These are phyloP conservation scores for Paragyromitra xinjiangensis DNA, from an alignment of 495 filamentous ascomycete genomes.

Conservation along the genomic window DNA sequence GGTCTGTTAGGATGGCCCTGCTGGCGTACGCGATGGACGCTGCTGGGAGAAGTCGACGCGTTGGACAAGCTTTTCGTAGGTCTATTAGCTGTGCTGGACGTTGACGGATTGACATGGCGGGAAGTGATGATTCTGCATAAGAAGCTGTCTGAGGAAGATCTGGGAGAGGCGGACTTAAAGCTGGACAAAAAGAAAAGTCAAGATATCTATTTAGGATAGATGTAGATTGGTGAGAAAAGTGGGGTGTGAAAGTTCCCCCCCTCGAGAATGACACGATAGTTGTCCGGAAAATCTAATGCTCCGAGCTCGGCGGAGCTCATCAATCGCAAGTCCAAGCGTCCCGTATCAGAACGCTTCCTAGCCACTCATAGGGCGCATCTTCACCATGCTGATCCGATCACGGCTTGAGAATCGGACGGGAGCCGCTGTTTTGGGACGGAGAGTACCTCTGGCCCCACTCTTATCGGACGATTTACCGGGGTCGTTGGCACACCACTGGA, in stretches of 20 bases:
- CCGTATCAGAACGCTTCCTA: not conserved
- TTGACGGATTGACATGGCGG: conserved; percentile 17
- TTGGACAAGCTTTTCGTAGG: conserved; percentile 39
- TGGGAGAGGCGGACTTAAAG: conserved; percentile 14
- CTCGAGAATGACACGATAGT: not conserved
- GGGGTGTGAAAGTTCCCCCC: not conserved
- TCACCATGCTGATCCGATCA: conserved; percentile 19
- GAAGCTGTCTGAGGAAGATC: not conserved
- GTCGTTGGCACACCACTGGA: conserved; percentile 3
- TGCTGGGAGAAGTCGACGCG: conserved; percentile 67
- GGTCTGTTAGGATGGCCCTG: conserved; percentile 66
- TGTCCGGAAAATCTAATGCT: conserved; percentile 27
- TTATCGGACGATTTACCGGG: conserved; percentile 26
- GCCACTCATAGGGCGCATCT: conserved; percentile 12
- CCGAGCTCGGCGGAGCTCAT: not conserved
- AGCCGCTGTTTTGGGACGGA: conserved; percentile 21
- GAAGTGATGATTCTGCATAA: not conserved
- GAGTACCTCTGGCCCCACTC: conserved; percentile 21
- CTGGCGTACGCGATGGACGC: conserved; percentile 66
- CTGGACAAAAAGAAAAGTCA: not conserved
- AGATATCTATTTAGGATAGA: not conserved
- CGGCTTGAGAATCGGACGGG: conserved; percentile 23
- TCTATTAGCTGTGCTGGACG: conserved; percentile 28
- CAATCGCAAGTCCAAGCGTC: conserved; percentile 2
- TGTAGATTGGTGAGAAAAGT: not conserved